These are phyloP conservation scores for Fusarium bactridioides DNA, from an alignment of 2,329 filamentous ascomycete species.

Conservation along the genomic window DNA sequence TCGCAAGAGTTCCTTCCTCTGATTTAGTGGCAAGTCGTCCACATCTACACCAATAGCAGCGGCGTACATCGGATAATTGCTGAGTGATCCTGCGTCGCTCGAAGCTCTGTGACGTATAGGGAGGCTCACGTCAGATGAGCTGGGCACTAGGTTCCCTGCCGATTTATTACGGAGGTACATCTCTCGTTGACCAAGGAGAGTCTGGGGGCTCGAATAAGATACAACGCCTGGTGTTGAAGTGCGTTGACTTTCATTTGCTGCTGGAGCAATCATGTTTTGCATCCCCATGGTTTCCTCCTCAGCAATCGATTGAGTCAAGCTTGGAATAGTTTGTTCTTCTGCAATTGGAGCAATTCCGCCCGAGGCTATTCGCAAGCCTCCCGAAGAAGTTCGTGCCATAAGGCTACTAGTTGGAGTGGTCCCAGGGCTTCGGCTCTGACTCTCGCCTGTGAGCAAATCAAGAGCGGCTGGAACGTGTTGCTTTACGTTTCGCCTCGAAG, in stretches of 20 bases:
- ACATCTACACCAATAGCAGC: constrained; percentile 52
- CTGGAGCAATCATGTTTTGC: constrained; percentile 32
- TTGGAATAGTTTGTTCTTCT: constrained; percentile 49
- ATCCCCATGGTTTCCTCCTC: constrained; percentile 14
- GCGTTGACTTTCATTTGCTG: constrained; percentile 36
- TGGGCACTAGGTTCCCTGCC: constrained; percentile 49
- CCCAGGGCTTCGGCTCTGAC: constrained; percentile 32
- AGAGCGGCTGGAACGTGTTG: constrained; percentile 38
- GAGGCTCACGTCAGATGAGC: constrained; percentile 39
- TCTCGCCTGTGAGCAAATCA: constrained; percentile 38
- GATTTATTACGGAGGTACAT: constrained; percentile 62
- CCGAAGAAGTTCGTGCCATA: constrained; percentile 35
- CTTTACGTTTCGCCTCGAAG: constrained; percentile 25
- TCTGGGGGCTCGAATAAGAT: constrained; percentile 62
- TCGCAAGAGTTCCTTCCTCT: constrained; percentile 69
- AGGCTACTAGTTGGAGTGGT: constrained; percentile 28
- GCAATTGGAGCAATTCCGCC: constrained; percentile 52
- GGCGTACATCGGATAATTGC: constrained; percentile 47
- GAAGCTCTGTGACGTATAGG: constrained; percentile 41
- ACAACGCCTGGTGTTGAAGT: constrained; percentile 55
- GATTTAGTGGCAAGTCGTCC: constrained; percentile 76
- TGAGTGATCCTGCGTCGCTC: constrained; percentile 54
- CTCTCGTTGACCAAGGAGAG: constrained; percentile 64
- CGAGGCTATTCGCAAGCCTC: constrained; percentile 39
- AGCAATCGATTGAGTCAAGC: constrained; percentile 25